Evolutionary conservation across 148 eudicot genomes (phyloP).

Genomic region (Spergularia marina): DNA sequence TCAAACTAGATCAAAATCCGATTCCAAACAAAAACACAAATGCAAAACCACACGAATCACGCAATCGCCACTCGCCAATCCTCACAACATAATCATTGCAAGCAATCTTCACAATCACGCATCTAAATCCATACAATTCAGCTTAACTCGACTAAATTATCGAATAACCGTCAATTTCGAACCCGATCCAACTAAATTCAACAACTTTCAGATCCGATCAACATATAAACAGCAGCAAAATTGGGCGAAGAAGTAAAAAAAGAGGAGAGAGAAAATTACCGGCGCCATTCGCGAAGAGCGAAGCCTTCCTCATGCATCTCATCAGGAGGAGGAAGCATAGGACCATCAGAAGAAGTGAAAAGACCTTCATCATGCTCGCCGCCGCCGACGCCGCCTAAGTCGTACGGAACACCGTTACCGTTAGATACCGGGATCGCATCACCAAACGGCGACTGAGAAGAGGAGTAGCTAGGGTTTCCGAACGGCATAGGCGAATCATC

Average conservation of each 20-base stretch:
- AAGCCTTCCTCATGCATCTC: conserved; percentile 79
- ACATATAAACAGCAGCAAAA: not conserved
- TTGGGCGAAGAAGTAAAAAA: conserved; percentile 2
- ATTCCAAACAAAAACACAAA: too few relatives aligned
- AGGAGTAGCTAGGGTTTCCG: conserved; percentile 34
- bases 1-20: too few relatives aligned
- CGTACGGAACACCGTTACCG: conserved; percentile 60
- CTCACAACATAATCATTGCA: too few relatives aligned
- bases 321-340: conserved; percentile 75
- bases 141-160: too few relatives aligned
- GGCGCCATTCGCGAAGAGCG: conserved; percentile 94
- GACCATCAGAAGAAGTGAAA: conserved; percentile 69
- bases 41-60: too few relatives aligned
- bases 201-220: not conserved
- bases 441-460: conserved; percentile 34
- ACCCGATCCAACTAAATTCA: not conserved
- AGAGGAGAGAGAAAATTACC: conserved; percentile 32
- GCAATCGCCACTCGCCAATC: too few relatives aligned
- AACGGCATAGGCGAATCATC: conserved; percentile 41
- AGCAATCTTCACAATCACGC: not conserved
- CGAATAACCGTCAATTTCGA: not conserved
- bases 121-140: not conserved
- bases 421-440: conserved; percentile 44
- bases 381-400: conserved; percentile 52
- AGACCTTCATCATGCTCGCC: conserved; percentile 54